Evolutionary conservation across 371 early-diverging fungal species (phyloP).

Genomic region (Apophysomyces elegans): DNA sequence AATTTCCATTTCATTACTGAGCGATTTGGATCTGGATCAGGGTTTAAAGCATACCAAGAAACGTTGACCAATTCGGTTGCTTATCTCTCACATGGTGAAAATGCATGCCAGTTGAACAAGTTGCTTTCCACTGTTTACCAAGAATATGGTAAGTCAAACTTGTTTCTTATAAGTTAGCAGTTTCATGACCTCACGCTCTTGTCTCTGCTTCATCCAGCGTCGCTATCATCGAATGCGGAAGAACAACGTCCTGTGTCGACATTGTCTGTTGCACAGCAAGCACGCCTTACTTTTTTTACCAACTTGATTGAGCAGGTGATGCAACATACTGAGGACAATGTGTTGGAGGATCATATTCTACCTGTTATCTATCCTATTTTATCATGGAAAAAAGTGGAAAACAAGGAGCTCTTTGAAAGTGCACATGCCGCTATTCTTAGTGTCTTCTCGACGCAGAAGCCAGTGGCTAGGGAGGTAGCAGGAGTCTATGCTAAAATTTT

Average conservation of each 20-base stretch:
- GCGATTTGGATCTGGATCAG: slow-evolving; percentile 38
- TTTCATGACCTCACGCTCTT: too few species aligned
- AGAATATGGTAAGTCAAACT: slow-evolving; percentile 39
- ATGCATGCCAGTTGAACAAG: slow-evolving; percentile 40
- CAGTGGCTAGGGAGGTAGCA: slow-evolving; percentile 47
- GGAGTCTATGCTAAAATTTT: slow-evolving; percentile 52
- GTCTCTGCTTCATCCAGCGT: slow-evolving; percentile 10
- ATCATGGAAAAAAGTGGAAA: slow-evolving; percentile 49
- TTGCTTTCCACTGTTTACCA: slow-evolving; percentile 37
- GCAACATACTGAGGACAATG: slow-evolving; percentile 43
- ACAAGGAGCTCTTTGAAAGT: slow-evolving; percentile 63
- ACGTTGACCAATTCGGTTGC: slow-evolving; percentile 50
- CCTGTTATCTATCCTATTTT: slow-evolving; percentile 64
- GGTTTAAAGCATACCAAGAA: slow-evolving; percentile 53
- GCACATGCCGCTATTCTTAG: slow-evolving; percentile 62
- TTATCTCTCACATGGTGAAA: slow-evolving; percentile 37
- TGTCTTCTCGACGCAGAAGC: slow-evolving; percentile 58
- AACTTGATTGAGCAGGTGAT: slow-evolving; percentile 62
- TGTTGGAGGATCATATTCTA: slow-evolving; percentile 52
- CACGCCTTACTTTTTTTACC: slow-evolving; percentile 54
- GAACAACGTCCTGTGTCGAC: slow-evolving; percentile 24
- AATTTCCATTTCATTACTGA: slow-evolving; percentile 51
- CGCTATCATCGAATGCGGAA: slow-evolving; percentile 23
- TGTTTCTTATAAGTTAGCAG: neutral
- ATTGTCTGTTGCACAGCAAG: slow-evolving; percentile 45